A percentile compares a stretch with the other conserved stretches of the same genome.
Evolutionary conservation across 495 filamentous ascomycete species (phyloP).

Genomic region (Staphylotrichum longicolle): DNA sequence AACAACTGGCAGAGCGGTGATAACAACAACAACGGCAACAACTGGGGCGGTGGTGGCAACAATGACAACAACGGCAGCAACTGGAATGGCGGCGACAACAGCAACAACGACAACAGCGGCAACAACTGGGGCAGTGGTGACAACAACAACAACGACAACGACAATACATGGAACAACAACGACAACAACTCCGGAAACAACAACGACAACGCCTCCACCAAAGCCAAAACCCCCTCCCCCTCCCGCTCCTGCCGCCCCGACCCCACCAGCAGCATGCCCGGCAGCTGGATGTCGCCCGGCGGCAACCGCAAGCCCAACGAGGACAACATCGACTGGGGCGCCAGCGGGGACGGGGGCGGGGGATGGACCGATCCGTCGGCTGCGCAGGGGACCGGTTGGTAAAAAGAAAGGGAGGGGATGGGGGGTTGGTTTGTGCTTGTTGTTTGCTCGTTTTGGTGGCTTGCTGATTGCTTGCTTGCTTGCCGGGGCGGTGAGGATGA

Average conservation of each 20-base stretch:
- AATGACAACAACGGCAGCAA: neutral
- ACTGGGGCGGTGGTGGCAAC: neutral
- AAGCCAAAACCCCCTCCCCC: conserved; percentile 3
- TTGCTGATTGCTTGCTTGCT: too few relatives aligned
- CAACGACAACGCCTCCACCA: conserved; percentile 1
- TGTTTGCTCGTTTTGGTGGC: too few relatives aligned
- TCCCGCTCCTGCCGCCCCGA: conserved; percentile 1
- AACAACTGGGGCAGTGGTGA: conserved; percentile 2
- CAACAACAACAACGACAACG: neutral
- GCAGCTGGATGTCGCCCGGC: conserved; percentile 4
- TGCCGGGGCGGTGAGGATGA: too few relatives aligned
- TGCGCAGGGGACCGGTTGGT: conserved; percentile 4
- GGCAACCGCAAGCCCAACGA: neutral
- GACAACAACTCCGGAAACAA: conserved; percentile 18
- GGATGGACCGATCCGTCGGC: conserved; percentile 4
- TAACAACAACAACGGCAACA: conserved; percentile 1
- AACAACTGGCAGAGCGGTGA: neutral
- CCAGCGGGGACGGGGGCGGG: neutral
- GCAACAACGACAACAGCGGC: conserved; percentile 17
- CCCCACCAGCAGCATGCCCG: conserved; percentile 11
- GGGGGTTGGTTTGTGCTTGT: neutral
- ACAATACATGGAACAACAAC: conserved; percentile 19
- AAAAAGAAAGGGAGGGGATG: neutral
- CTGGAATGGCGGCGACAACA: conserved; percentile 5
- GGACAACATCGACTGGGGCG: conserved; percentile 1